Conservation (phyloP, 148 eudicot species). For the Hydrangea macrophylla region DNA sequence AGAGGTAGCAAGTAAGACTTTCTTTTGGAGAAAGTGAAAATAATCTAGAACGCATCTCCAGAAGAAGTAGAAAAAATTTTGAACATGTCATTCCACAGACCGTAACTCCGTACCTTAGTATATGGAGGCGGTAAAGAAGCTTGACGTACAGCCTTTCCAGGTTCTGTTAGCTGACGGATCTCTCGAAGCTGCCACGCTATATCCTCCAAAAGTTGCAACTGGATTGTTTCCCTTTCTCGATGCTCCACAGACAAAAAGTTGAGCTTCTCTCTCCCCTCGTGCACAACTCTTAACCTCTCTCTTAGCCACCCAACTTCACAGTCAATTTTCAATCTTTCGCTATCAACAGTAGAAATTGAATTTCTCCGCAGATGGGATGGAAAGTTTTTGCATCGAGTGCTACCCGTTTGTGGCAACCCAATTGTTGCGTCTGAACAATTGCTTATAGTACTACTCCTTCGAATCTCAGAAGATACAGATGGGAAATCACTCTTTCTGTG, state of each 20-base stretch:
- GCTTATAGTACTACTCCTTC: conserved; percentile 7
- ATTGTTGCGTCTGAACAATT: conserved; percentile 32
- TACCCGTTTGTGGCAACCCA: conserved; percentile 43
- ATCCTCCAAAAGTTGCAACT: conserved; percentile 74
- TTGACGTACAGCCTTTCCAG: conserved; percentile 54
- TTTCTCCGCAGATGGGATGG: conserved; percentile 37
- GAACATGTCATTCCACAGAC: too few species aligned
- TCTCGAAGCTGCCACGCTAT: conserved; percentile 64
- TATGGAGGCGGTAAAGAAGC: conserved; percentile 65
- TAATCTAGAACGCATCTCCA: too few species aligned
- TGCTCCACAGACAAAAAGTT: conserved; percentile 46
- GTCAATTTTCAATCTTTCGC: conserved; percentile 68
- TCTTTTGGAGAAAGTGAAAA: too few species aligned
- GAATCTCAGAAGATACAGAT: conserved; percentile 21
- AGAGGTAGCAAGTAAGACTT: too few species aligned
- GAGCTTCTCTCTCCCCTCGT: conserved; percentile 71
- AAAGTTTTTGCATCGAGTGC: conserved; percentile 23
- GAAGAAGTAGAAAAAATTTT: too few species aligned
- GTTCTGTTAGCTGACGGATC: conserved; percentile 58
- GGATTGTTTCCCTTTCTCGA: conserved; percentile 58
- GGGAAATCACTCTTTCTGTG: conserved; percentile 15
- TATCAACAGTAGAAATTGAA: conserved; percentile 58
- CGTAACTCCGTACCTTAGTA: conserved; percentile 47
- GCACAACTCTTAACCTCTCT: conserved; percentile 68
- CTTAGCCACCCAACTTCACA: conserved; percentile 65